Base-by-base conservation (phyloP, 1,284 basidiomycete genomes). In the Neolentinus lepideus region DNA sequence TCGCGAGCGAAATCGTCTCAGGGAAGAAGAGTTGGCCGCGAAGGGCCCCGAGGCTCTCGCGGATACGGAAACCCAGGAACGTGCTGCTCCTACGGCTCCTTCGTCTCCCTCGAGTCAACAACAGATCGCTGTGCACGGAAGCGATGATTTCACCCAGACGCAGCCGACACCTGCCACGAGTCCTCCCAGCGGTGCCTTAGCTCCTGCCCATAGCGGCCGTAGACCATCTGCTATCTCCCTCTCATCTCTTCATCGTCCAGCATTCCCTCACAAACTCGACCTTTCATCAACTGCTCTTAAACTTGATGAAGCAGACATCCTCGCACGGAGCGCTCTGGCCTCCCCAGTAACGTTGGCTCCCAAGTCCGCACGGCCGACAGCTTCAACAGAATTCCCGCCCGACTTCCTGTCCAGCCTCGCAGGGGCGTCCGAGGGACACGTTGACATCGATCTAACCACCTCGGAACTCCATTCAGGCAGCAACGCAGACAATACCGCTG, bases 291-390 rank as follows among this genome's bases (percentile, higher is more conserved):
- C 80, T n/a, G 72, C 82, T 16, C 72, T 88, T 56, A 79, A 81
- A 52, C 74, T 88, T 26, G 83, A 85, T 46, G 86, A 88, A 60
- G 73, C 73, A 2, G 69, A 77, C n/a, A 67, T 81, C 35, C 78
- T 80, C 60, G 67, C 75, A 2, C 79, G 75, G 58, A 83, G 83
- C 1, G 21, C 24, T 3, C 71, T 87, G 51, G 78, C 84, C 3
- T 90, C 88, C 1, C 88, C 88, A 16, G 86, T 90, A 14, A 87
- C 84, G 3, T 77, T 91, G 27, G 88, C 87, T 1, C 89, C 89
- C 0, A 85, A 82, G 62, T 88, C 88, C 14, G 85, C 86, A 35
- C 77, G 83, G 9, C 71, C 79, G 1, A 66, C 72, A 24, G 62
- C 71, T n/a, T 78, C 78, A 25, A 76, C 83, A 38, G 80, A 83